Conservation (phyloP, 306 rosid genomes). For the Rosa chinensis region DNA sequence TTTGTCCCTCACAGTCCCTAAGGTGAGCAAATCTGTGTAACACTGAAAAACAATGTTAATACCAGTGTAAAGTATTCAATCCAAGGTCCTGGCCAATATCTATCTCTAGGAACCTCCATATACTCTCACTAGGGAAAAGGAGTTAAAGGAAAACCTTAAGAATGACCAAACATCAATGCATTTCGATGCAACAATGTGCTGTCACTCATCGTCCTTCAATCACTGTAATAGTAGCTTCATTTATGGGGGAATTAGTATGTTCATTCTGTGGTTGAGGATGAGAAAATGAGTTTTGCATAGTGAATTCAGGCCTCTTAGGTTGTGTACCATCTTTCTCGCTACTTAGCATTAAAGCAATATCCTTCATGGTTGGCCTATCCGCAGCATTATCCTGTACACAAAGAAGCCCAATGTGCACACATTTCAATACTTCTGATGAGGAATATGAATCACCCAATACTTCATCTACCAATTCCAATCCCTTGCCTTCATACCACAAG, state of each 20-base stretch:
- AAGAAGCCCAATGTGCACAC: constrained; percentile 30
- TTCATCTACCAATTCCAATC: constrained; percentile 22
- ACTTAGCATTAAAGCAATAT: constrained; percentile 22
- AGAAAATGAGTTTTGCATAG: not conserved
- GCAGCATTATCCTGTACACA: constrained; percentile 2
- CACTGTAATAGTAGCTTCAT: constrained; percentile 42
- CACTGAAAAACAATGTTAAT: too few species aligned
- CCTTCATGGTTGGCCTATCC: constrained; percentile 32
- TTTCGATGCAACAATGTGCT: too few species aligned
- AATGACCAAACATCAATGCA: too few species aligned
- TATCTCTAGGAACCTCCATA: too few species aligned
- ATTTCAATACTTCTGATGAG: constrained; percentile 19
- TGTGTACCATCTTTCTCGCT: constrained; percentile 15
- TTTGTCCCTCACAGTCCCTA: too few species aligned
- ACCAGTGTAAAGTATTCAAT: too few species aligned
- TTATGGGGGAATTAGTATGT: constrained; percentile 48
- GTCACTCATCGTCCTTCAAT: constrained; percentile 43
- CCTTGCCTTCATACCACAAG: constrained; percentile 7
- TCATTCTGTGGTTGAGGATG: constrained; percentile 3
- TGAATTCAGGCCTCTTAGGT: constrained; percentile 28
- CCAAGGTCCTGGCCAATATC: too few species aligned
- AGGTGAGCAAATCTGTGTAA: too few species aligned
- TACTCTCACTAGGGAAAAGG: too few species aligned
- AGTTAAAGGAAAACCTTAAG: too few species aligned
- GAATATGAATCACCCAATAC: constrained; percentile 1